A percentile compares a stretch with the other conserved stretches of the same genome.
phyloP scores from a whole-genome alignment of 2,329 filamentous ascomycete genomes.

The Apiospora saccharicola region DNA sequence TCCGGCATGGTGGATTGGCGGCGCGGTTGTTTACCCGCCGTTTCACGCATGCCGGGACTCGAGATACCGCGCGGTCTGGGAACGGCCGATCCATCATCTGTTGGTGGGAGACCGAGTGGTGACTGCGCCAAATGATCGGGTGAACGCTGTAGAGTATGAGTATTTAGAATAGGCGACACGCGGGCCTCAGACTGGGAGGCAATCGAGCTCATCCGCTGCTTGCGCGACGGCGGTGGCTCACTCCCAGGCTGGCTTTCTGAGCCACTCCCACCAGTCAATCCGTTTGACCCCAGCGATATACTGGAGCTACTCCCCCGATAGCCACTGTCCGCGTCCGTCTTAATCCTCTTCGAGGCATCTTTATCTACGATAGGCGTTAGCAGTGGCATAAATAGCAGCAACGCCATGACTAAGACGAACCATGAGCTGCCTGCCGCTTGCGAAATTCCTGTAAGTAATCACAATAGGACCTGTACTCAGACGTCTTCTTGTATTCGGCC shows the following conservation, averaged over 20 bases:
- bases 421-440: conserved; percentile 68
- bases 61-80: conserved; percentile 38
- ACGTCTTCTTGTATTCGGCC: conserved; percentile 79
- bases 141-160: conserved; percentile 33
- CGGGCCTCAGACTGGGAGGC: conserved; percentile 55
- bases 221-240: conserved; percentile 55
- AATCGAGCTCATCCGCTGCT: conserved; percentile 57
- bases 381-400: conserved; percentile 6
- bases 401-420: conserved; percentile 29
- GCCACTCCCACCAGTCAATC: conserved; percentile 50
- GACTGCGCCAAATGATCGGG: conserved; percentile 54
- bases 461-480: conserved; percentile 71
- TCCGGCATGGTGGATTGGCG: conserved; percentile 36
- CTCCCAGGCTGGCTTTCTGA: conserved; percentile 57
- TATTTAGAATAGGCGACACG: conserved; percentile 45
- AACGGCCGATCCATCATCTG: conserved; percentile 41
- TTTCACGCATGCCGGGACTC: conserved; percentile 40
- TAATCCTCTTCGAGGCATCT: conserved; percentile 58
- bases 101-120: conserved; percentile 45
- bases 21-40: conserved; percentile 31
- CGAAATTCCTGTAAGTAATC: conserved; percentile 82
- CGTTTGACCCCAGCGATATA: conserved; percentile 49
- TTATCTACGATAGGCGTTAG: conserved; percentile 46
- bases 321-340: conserved; percentile 50
- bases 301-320: conserved; percentile 50